Base-by-base conservation (phyloP, 2,329 filamentous ascomycete genomes). In the Diaporthe sp. region DNA sequence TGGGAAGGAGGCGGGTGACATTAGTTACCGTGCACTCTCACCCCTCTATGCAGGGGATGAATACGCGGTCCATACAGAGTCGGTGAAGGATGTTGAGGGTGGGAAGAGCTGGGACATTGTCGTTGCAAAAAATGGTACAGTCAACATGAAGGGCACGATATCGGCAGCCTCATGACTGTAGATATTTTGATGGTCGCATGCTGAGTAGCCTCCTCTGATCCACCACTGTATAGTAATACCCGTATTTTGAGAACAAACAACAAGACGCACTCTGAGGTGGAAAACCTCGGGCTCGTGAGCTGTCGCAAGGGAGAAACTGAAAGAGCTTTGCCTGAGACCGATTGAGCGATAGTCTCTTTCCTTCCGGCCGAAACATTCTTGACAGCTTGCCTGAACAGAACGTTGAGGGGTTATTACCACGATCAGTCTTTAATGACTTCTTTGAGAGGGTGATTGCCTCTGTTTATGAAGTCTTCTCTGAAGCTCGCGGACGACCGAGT, bases 41-140 rank as follows among this genome's bases (percentile, higher is more conserved):
- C 94, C 94, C 0, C 79, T 96, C 6, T 95, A 94, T 81, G 92
- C 92, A 34, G 89, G 91, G 8, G 92, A 95, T 80, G 84, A 86
- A 31, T 89, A 95, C 78, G 87, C 81, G 31, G 87, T 95, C n/a
- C 91, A 89, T 76, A 92, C 89, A 1, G 87, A 86, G 61, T 85
- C 83, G 72, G 84, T 80, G 2, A 58, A 81, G 37, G 84, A 83
- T 81, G 84, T 74, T 77, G 85, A 78, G 78, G 82, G 34, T n/a
- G 79, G 44, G 1, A 75, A 79, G 3, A 75, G 75, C 13, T 89
- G 85, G 83, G 87, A 89, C 61, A 79, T 91, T 10, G 81, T 86
- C 78, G 88, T 89, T 57, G 88, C 87, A 76, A 88, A 81, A 75
- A 78, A 82, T 2, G 83, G 81, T 0, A 78, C 75, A 8, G 58